Evolutionary conservation across 768 basidiomycete genomes (phyloP).

Genomic region (Pleurotus tuber-regium): DNA sequence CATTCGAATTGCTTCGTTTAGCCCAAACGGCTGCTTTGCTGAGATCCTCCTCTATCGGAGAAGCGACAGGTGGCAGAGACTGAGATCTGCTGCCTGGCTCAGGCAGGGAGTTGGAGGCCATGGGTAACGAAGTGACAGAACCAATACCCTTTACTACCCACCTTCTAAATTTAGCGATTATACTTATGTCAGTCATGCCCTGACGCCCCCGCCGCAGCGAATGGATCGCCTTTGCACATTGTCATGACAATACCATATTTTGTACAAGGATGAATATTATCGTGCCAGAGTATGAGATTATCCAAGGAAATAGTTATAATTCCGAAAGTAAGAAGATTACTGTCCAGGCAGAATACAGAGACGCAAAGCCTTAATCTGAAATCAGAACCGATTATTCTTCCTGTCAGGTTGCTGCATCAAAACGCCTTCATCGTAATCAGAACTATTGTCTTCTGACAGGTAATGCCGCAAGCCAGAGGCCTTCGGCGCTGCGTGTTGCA

Average conservation of each 20-base stretch:
- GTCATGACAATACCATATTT: too few species aligned
- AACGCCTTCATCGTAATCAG: slow-evolving; percentile 43
- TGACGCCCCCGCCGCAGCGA: too few species aligned
- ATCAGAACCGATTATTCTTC: slow-evolving; percentile 17
- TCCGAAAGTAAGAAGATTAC: background rate
- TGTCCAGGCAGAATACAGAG: slow-evolving; percentile 7
- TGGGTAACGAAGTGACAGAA: slow-evolving; percentile 1
- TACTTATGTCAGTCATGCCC: too few species aligned
- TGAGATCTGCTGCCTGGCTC: background rate
- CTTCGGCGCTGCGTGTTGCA: slow-evolving; percentile 43
- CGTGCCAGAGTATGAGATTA: slow-evolving; percentile 6
- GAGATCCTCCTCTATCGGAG: slow-evolving; percentile 55
- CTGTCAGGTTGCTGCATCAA: slow-evolving; percentile 36
- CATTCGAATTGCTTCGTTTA: slow-evolving; percentile 1
- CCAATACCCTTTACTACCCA: too few species aligned
- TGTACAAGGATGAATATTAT: too few species aligned
- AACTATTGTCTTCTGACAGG: slow-evolving; percentile 45
- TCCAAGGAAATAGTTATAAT: slow-evolving; percentile 14
- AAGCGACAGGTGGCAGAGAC: slow-evolving; percentile 31
- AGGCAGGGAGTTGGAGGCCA: slow-evolving; percentile 5
- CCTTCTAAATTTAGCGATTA: too few species aligned
- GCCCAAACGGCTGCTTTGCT: slow-evolving; percentile 15
- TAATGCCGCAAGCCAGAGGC: slow-evolving; percentile 55
- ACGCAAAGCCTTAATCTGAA: background rate
- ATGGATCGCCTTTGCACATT: too few species aligned